These are phyloP conservation scores for Clausena lansium DNA, from an alignment of 345 rosid genomes.

Conservation along the genomic window DNA sequence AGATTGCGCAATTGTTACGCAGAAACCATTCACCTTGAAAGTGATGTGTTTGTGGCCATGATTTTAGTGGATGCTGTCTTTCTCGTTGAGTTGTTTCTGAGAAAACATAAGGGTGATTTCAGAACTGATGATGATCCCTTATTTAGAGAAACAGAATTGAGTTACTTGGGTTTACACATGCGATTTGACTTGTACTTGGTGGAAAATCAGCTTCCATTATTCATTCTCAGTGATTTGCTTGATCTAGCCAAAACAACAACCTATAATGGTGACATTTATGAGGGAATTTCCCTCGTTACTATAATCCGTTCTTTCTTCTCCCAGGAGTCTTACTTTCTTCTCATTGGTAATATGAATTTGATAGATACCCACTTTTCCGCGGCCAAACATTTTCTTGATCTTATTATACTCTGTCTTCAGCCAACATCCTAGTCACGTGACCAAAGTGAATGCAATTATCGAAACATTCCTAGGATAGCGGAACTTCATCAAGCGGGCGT, in stretches of 20 bases:
- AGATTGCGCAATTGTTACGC: not conserved
- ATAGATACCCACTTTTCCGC: no score
- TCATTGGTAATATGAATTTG: no score
- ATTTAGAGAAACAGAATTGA: not conserved
- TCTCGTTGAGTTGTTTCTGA: slow-evolving; percentile 14
- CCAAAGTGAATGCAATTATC: not conserved
- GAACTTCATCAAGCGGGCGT: not conserved
- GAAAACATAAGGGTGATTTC: no score
- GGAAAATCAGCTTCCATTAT: slow-evolving; percentile 35
- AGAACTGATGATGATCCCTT: not conserved
- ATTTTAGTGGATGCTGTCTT: slow-evolving; percentile 5
- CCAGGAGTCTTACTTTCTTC: no score
- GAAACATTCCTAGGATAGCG: not conserved
- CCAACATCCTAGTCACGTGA: not conserved
- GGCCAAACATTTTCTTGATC: not conserved
- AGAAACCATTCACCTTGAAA: not conserved
- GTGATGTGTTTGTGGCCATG: no score
- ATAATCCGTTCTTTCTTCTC: no score
- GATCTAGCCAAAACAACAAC: not conserved
- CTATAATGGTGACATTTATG: no score
- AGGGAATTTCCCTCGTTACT: not conserved
- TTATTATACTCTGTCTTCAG: not conserved
- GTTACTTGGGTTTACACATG: not conserved
- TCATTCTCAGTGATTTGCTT: slow-evolving; percentile 16
- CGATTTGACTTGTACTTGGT: slow-evolving; percentile 16